A percentile compares a stretch with the other conserved stretches of the same genome.
phyloP scores from a whole-genome alignment of 2,329 filamentous ascomycete species.

The Lasiodiplodia gonubiensis region DNA sequence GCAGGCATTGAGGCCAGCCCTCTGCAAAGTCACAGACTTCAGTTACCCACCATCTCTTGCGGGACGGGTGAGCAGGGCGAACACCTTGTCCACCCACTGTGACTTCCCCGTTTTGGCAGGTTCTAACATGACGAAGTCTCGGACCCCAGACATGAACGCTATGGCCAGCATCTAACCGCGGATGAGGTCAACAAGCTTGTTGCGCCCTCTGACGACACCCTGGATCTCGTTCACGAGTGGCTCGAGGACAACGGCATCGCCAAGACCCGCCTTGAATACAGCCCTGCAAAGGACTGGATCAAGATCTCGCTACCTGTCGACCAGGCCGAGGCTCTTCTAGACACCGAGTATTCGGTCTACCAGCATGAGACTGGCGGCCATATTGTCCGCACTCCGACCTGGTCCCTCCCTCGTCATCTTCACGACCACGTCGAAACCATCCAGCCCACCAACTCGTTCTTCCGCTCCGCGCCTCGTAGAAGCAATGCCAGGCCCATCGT shows the following conservation, averaged over 20 bases:
- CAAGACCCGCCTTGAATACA: conserved; percentile 48
- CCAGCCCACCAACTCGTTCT: conserved; percentile 67
- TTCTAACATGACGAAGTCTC: conserved; percentile 47
- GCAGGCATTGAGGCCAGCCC: no score
- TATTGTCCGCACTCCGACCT: conserved; percentile 59
- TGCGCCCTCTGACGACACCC: conserved; percentile 58
- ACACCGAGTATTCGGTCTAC: conserved; percentile 57
- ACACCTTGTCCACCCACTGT: neutral
- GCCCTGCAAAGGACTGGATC: conserved; percentile 64
- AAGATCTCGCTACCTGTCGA: conserved; percentile 59
- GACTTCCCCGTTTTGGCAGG: conserved; percentile 8
- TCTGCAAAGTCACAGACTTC: no score
- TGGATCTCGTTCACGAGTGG: conserved; percentile 62
- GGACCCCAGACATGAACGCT: conserved; percentile 59
- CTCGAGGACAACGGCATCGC: conserved; percentile 59
- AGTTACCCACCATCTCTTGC: neutral
- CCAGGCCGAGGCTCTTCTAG: conserved; percentile 59
- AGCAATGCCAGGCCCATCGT: conserved; percentile 34
- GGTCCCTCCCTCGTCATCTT: conserved; percentile 64
- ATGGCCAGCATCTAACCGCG: conserved; percentile 60
- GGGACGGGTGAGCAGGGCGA: neutral
- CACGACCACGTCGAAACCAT: conserved; percentile 65
- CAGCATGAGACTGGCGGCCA: conserved; percentile 60
- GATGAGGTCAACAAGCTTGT: conserved; percentile 61
- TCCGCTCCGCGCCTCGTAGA: conserved; percentile 41